Evolutionary conservation across 805 yeast species (phyloP), one percentile per base, ranked within the genome.

Genomic region (Alloascoidea hylecoeti): DNA sequence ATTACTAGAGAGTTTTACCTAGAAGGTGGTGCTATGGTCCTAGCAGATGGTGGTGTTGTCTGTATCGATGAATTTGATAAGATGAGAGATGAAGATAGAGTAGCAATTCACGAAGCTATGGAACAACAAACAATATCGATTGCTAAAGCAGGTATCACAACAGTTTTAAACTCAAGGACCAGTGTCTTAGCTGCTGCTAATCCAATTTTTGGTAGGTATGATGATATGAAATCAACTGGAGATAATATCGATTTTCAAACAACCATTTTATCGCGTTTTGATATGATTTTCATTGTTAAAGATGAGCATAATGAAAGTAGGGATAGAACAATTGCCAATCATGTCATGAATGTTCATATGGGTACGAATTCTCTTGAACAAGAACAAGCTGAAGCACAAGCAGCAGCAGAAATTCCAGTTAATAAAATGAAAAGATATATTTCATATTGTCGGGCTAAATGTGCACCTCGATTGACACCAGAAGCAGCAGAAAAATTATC

Each of bases 21-120:
- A 39, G 99, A 92, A 69, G 98, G 99, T 42, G 99, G 99, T 60
- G 99, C 99, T 5, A 88, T 92, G 96, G 98, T 92, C n/a, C 65
- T 92, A 37, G 98, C 99, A 0, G 98, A 92, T 61, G 97, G 97
- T 32, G 99, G 99, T 46, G 96, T 92, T 37, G 96, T 89, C 36
- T 92, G 97, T 69, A 92, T 92, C 52, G 99, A 92, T 65, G 99
- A 92, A 68, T 92, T 92, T 54, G 99, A 92, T 58, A 92, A 92
- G 66, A 92, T 92, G 99, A 71, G 97, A 56, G 99, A 92, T 52
- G 97, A 92, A 56, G 98, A 92, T 59, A 72, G 99, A 54, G 97
- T 92, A 30, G 97, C 98, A 0, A 92, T 92, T 47, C 99, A 92
- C 59, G 99, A 92, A 66, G 98, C 98, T 9, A 92, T 92, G 99